These are phyloP conservation scores for Exophiala sideris DNA, from an alignment of 2,329 filamentous ascomycete species.

Conservation along the genomic window DNA sequence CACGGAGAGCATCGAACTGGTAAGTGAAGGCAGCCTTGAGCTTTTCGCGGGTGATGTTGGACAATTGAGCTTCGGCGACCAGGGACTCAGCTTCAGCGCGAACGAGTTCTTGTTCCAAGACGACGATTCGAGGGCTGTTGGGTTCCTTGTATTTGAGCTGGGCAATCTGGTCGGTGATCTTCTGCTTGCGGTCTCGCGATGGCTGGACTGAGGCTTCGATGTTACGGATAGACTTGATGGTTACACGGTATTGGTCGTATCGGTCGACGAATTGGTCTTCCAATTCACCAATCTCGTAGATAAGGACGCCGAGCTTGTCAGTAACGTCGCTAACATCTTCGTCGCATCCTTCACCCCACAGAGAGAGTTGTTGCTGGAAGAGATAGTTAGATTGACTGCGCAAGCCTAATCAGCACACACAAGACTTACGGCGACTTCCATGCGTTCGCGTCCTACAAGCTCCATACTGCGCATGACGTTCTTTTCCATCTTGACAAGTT, in stretches of 20 bases:
- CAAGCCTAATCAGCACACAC: not conserved
- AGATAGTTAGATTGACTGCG: slow-evolving; percentile 10
- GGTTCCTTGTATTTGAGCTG: slow-evolving; percentile 99
- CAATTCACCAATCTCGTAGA: slow-evolving; percentile 97
- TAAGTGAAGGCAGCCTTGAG: slow-evolving; percentile 97
- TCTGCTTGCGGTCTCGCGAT: slow-evolving; percentile 98
- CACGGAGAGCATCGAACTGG: slow-evolving; percentile 94
- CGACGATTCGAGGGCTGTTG: slow-evolving; percentile 94
- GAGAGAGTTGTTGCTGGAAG: slow-evolving; percentile 88
- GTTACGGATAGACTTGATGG: slow-evolving; percentile 98
- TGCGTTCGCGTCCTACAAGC: slow-evolving; percentile 87
- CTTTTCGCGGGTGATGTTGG: slow-evolving; percentile 99
- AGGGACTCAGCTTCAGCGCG: slow-evolving; percentile 98
- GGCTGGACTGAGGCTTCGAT: slow-evolving; percentile 98
- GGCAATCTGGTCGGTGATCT: slow-evolving; percentile 97
- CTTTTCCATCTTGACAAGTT: slow-evolving; percentile 99
- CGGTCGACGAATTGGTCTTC: slow-evolving; percentile 98
- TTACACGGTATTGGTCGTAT: slow-evolving; percentile 98
- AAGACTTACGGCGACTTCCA: slow-evolving; percentile 88
- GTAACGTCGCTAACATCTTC: slow-evolving; percentile 98
- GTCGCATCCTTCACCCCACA: slow-evolving; percentile 94
- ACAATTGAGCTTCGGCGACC: slow-evolving; percentile 94
- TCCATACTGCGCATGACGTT: slow-evolving; percentile 99
- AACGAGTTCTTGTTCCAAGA: slow-evolving; percentile 97
- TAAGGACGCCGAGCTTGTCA: slow-evolving; percentile 94